Conservation (phyloP, 352 stramenopile genomes). For the Pythium utonaiense region DNA sequence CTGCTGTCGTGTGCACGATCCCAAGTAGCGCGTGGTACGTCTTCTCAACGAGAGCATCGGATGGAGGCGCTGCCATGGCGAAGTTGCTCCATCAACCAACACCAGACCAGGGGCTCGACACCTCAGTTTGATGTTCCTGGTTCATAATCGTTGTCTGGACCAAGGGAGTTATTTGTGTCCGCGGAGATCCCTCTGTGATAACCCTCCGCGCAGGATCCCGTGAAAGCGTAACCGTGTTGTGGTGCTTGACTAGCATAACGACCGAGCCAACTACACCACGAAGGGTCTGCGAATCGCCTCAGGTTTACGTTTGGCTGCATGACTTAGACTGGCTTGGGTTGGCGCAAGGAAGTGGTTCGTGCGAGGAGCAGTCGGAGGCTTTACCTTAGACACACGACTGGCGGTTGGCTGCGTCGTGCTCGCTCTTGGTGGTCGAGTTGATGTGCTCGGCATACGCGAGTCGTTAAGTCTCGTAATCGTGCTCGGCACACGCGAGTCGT, state of each 20-base stretch:
- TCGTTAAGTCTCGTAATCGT: not conserved
- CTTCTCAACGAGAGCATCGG: constrained; percentile 46
- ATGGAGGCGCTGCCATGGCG: constrained; percentile 4
- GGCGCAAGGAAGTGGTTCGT: constrained; percentile 62
- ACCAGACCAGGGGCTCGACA: not conserved
- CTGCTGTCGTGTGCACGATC: constrained; percentile 62
- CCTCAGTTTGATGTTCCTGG: not conserved
- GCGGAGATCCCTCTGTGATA: not conserved
- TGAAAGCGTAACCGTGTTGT: not conserved
- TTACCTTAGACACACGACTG: constrained; percentile 1
- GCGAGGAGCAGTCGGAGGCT: constrained; percentile 6
- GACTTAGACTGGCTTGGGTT: constrained; percentile 63
- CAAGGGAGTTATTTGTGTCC: constrained; percentile 11
- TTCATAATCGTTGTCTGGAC: not conserved
- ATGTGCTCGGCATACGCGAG: not conserved
- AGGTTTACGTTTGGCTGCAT: constrained; percentile 28
- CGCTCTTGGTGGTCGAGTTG: not conserved
- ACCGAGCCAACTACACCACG: constrained; percentile 6
- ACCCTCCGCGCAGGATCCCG: not conserved
- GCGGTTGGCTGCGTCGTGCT: not conserved
- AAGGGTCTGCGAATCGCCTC: constrained; percentile 41
- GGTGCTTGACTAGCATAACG: not conserved
- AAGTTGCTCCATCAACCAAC: not conserved
- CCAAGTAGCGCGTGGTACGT: constrained; percentile 60
- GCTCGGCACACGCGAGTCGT: not conserved